Evolutionary conservation across 805 yeast species (phyloP).

Genomic region (Diddensiella santjacobensis): DNA sequence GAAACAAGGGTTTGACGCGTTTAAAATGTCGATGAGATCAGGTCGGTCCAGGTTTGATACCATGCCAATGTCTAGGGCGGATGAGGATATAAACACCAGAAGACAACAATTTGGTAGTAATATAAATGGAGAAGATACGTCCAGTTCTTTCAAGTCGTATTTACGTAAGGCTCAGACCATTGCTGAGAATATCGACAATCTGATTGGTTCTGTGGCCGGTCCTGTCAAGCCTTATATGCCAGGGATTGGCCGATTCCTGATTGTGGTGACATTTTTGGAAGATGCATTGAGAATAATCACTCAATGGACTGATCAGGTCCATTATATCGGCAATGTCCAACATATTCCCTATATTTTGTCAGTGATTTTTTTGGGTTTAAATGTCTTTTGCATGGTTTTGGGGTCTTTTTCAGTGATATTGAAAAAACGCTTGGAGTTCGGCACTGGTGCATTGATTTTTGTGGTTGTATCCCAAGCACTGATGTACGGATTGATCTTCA

Average conservation of each 20-base stretch:
- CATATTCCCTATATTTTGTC: conserved; percentile 76
- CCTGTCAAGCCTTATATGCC: conserved; percentile 56
- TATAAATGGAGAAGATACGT: background rate
- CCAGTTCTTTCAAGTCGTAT: conserved; percentile 11
- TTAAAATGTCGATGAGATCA: conserved; percentile 6
- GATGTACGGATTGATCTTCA: conserved; percentile 81
- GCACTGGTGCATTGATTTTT: conserved; percentile 63
- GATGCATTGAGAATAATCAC: conserved; percentile 78
- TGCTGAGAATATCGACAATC: conserved; percentile 31
- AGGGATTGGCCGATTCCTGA: conserved; percentile 79
- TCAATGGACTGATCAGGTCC: conserved; percentile 91
- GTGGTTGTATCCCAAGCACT: conserved; percentile 82
- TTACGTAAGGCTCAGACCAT: conserved; percentile 13
- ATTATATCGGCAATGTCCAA: conserved; percentile 74
- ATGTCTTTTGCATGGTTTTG: conserved; percentile 63
- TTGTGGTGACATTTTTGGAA: conserved; percentile 90
- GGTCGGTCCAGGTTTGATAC: conserved; percentile 3
- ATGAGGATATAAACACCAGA: background rate
- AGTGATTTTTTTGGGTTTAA: conserved; percentile 58
- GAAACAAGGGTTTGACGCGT: too few species aligned
- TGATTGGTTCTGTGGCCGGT: conserved; percentile 31
- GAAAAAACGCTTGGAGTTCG: conserved; percentile 62
- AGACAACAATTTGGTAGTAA: background rate
- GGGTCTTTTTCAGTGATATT: conserved; percentile 71
- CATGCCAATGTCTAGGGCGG: conserved; percentile 1